These are phyloP conservation scores for Triticum dicoccoides DNA, from an alignment of 176 grass and related monocot genomes.

Conservation along the genomic window DNA sequence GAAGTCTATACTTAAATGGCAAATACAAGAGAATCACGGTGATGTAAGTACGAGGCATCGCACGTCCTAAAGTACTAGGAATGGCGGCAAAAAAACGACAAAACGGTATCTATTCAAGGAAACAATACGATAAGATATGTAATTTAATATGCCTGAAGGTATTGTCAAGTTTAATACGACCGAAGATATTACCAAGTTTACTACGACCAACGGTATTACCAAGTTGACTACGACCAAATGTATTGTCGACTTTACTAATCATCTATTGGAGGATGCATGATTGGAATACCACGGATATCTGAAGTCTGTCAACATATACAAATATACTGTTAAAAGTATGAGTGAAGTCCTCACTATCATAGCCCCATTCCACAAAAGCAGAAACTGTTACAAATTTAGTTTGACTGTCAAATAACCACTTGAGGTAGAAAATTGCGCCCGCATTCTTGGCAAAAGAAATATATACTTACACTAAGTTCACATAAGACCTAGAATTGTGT, in stretches of 20 bases:
- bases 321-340: background rate
- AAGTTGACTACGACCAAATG: background rate
- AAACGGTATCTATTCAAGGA: background rate
- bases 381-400: background rate
- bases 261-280: background rate
- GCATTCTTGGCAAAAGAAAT: background rate
- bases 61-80: background rate
- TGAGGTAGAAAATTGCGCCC: background rate
- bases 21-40: background rate
- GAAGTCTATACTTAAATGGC: background rate
- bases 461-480: background rate
- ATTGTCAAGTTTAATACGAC: constrained; percentile 17
- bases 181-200: background rate
- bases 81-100: background rate
- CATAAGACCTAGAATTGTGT: background rate
- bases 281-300: background rate
- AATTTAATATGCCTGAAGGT: constrained; percentile 10
- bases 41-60: background rate
- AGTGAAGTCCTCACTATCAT: background rate
- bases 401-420: background rate
- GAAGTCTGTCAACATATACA: background rate
- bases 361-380: background rate
- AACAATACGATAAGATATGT: background rate
- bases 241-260: background rate
- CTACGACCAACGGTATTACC: background rate